Evolutionary conservation across 768 basidiomycete species (phyloP).

Genomic region (Macrolepiota albuminosa): DNA sequence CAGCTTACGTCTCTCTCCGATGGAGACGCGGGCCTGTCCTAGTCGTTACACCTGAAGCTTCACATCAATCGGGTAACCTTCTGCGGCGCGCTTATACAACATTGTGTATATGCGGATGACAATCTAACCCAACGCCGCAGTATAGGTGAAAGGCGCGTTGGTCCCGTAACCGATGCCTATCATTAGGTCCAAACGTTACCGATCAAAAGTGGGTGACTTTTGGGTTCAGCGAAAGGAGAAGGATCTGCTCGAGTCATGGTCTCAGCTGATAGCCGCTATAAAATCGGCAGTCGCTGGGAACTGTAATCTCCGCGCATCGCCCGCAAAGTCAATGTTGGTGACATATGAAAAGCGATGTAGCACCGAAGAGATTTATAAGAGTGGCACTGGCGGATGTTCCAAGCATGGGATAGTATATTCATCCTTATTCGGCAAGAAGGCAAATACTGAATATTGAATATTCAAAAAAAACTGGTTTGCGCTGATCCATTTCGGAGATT

Average conservation of each 20-base stretch:
- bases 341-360: conserved; percentile 7
- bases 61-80: conserved; percentile 13
- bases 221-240: conserved; percentile 5
- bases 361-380: not conserved
- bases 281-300: conserved; percentile 7
- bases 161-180: conserved; percentile 2
- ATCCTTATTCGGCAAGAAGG: not conserved
- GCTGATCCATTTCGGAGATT: conserved; percentile 1
- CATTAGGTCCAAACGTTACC: conserved; percentile 1
- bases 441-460: not conserved
- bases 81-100: conserved; percentile 12
- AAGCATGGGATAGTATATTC: not conserved
- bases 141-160: not conserved
- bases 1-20: conserved; percentile 16
- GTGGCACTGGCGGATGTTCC: not conserved
- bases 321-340: conserved; percentile 7
- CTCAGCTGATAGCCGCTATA: conserved; percentile 16
- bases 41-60: conserved; percentile 1
- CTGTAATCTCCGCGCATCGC: conserved; percentile 14
- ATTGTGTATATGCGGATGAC: conserved; percentile 12
- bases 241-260: conserved; percentile 10
- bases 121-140: conserved; percentile 9
- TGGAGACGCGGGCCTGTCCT: not conserved
- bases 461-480: not conserved
- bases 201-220: conserved; percentile 10